Evolutionary conservation across 176 grass and related monocot genomes (phyloP).

Genomic region (Oryza australiensis): DNA sequence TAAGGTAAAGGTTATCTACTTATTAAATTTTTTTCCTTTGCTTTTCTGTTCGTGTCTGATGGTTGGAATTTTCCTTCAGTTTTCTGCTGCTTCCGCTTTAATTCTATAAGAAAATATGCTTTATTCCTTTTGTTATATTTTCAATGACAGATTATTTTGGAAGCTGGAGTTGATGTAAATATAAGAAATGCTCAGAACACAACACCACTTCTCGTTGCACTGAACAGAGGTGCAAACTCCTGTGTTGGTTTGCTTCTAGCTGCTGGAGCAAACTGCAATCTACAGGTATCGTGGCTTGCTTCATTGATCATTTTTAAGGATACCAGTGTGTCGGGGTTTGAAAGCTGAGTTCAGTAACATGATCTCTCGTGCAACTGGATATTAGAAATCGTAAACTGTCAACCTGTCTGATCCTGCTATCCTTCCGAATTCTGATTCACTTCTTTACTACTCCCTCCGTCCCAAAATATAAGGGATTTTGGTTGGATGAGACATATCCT

Average conservation of each 20-base stretch:
- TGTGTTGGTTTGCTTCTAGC: slow-evolving; percentile 96
- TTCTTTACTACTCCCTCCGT: too few species aligned
- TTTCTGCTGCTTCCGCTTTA: slow-evolving; percentile 17
- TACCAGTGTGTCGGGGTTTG: background rate
- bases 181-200: slow-evolving; percentile 97
- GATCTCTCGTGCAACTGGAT: background rate
- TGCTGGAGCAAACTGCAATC: slow-evolving; percentile 93
- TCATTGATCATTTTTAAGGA: slow-evolving; percentile 10
- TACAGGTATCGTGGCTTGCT: slow-evolving; percentile 62
- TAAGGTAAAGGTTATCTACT: slow-evolving; percentile 52
- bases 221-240: slow-evolving; percentile 94
- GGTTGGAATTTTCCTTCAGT: background rate
- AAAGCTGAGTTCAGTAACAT: slow-evolving; percentile 13
- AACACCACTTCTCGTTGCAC: slow-evolving; percentile 92
- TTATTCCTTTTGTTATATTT: slow-evolving; percentile 5
- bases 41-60: background rate
- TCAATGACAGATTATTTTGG: slow-evolving; percentile 82
- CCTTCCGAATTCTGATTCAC: background rate
- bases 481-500: too few species aligned
- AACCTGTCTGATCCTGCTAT: background rate
- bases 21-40: slow-evolving; percentile 12
- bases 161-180: slow-evolving; percentile 94
- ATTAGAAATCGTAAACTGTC: slow-evolving; percentile 9
- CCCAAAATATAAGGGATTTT: too few species aligned
- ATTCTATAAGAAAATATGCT: slow-evolving; percentile 12